Conservation (phyloP, 139 green algal genomes). For the Raphidocelis subcapitata region DNA sequence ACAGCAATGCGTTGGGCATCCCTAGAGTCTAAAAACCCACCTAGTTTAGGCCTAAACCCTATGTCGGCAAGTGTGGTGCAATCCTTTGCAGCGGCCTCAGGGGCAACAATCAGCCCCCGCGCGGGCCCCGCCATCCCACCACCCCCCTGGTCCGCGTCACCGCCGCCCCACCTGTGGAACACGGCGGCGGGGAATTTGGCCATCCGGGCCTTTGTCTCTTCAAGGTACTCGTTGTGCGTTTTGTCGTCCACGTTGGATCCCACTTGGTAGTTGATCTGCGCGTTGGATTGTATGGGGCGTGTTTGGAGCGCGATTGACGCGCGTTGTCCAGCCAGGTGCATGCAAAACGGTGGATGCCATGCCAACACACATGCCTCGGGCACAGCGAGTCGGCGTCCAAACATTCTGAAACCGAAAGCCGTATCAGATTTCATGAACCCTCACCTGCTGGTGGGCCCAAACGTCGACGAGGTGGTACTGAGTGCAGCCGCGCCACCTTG, state of each 20-base stretch:
- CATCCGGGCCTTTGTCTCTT: too few relatives aligned
- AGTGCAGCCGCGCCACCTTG: not conserved
- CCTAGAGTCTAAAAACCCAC: too few relatives aligned
- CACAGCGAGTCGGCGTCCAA: not conserved
- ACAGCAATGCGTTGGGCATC: slow-evolving; percentile 19
- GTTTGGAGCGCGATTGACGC: not conserved
- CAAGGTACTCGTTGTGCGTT: too few relatives aligned
- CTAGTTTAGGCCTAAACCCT: slow-evolving; percentile 1
- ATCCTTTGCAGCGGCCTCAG: not conserved
- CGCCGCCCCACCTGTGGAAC: too few relatives aligned
- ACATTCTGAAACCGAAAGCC: not conserved
- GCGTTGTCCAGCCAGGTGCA: not conserved
- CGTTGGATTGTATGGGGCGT: too few relatives aligned
- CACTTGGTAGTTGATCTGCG: not conserved
- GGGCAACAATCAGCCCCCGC: not conserved
- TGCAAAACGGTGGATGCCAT: too few relatives aligned
- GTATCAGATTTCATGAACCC: not conserved
- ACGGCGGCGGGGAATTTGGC: too few relatives aligned
- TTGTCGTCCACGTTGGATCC: too few relatives aligned
- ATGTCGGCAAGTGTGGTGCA: not conserved
- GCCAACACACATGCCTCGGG: not conserved
- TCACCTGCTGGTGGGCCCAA: not conserved
- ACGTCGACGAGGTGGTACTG: slow-evolving; percentile 22
- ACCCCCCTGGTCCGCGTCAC: too few relatives aligned
- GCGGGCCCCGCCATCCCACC: not conserved